These are phyloP conservation scores for Aquilaria sinensis DNA, from an alignment of 345 rosid species.

Conservation along the genomic window DNA sequence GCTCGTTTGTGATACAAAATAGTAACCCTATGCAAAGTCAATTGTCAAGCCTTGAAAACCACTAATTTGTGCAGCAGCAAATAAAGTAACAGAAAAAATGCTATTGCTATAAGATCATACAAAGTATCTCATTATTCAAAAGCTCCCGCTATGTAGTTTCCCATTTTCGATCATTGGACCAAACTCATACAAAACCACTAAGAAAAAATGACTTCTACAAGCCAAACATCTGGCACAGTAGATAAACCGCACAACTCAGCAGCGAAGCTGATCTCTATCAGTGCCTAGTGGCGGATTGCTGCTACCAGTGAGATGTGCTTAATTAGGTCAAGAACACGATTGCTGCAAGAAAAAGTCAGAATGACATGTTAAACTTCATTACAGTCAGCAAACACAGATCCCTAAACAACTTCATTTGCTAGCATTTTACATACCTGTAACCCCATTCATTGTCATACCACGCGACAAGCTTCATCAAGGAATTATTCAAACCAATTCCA, in stretches of 20 bases:
- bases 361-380: not conserved
- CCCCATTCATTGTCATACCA: slow-evolving; percentile 99
- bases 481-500: slow-evolving; percentile 77
- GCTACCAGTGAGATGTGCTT: slow-evolving; percentile 95
- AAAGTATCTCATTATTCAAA: slow-evolving; percentile 14
- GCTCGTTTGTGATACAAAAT: too few species aligned
- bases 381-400: not conserved
- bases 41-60: too few species aligned
- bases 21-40: too few species aligned
- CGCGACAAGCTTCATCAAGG: slow-evolving; percentile 83
- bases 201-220: slow-evolving; percentile 11
- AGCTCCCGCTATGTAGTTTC: slow-evolving; percentile 1
- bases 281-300: slow-evolving; percentile 31
- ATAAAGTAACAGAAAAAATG: too few species aligned
- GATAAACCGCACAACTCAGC: not conserved
- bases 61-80: too few species aligned
- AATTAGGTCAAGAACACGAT: slow-evolving; percentile 93
- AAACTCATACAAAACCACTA: slow-evolving; percentile 5
- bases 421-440: slow-evolving; percentile 56
- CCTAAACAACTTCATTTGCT: not conserved
- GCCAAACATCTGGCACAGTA: slow-evolving; percentile 9
- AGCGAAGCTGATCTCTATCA: not conserved
- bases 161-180: slow-evolving; percentile 1
- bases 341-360: slow-evolving; percentile 44
- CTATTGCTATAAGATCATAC: slow-evolving; percentile 1